Evolutionary conservation across 495 filamentous ascomycete species (phyloP), one percentile per base, ranked within the genome.

Genomic region (Aspergillus bertholletiae): DNA sequence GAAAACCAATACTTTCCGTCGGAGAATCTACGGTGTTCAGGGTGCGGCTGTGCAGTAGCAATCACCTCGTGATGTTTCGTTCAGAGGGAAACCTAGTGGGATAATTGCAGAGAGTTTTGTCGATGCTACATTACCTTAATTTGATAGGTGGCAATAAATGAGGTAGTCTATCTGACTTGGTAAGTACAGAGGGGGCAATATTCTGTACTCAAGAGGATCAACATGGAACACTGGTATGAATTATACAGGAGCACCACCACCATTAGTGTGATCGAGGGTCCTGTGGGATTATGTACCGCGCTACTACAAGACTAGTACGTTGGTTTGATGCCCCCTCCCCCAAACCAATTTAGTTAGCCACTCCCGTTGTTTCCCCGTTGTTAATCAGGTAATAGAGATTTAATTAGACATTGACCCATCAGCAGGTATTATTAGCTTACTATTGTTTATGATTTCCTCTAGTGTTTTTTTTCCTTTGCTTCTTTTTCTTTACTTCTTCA

Each of bases 201-300:
- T n/a, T n/a, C n/a, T n/a, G 43, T 26, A 26, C 32, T 17, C 9
- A 17, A 30, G 43, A 48, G 20, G 27, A 54, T 54, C 44, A 54
- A 48, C 28, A 27, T 48, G 52, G 52, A 54, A 54, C 52, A 46
- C 51, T 53, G 41, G 51, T 46, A 53, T 49, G 46, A 49, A 49
- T 35, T 49, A 20, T 35, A 49, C 46, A 49, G 46, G 35, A 49
- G 46, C 22, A 35, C 28, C 46, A 35, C 17, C n/a, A 21, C 17
- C n/a, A 21, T 22, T 49, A 49, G 46, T 49, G 39, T 43, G 39
- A 43, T 43, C 17, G 39, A 43, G 39, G 20, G 18, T 40, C 1
- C 5, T 2, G 37, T 40, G 37, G 37, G n/a, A n/a, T n/a, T n/a
- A n/a, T n/a, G n/a, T n/a, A n/a, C n/a, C n/a, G n/a, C n/a, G n/a